Percentiles rank a stretch among this genome's conserved stretches.
Conservation (phyloP, 306 rosid species). For the Vicia faba region DNA sequence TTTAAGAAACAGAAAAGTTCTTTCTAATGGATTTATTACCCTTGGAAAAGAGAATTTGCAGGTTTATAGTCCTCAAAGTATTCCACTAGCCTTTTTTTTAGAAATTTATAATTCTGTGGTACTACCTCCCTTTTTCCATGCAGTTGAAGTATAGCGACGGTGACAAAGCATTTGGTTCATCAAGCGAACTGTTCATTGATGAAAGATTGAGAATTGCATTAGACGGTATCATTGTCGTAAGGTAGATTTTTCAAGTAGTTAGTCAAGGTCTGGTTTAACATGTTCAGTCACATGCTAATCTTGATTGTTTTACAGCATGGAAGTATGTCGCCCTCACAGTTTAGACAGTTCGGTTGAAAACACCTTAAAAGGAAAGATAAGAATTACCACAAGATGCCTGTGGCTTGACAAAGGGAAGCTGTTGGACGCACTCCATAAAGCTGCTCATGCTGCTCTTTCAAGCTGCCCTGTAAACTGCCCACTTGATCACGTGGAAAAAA, state of each 20-base stretch:
- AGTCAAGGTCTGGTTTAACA: constrained; percentile 25
- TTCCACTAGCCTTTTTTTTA: constrained; percentile 17
- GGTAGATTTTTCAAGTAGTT: constrained; percentile 53
- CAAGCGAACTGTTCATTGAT: constrained; percentile 81
- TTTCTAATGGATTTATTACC: constrained; percentile 84
- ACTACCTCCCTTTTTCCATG: constrained; percentile 34
- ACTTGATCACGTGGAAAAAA: constrained; percentile 80
- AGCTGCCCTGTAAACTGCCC: constrained; percentile 91
- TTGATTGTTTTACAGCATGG: constrained; percentile 69
- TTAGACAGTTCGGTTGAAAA: constrained; percentile 52
- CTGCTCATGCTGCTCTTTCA: constrained; percentile 89
- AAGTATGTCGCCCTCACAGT: constrained; percentile 75
- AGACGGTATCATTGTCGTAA: constrained; percentile 95
- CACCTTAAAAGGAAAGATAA: constrained; percentile 80
- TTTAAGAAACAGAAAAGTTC: constrained; percentile 83
- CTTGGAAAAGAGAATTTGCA: constrained; percentile 94
- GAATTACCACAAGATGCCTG: constrained; percentile 89
- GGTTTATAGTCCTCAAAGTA: constrained; percentile 52
- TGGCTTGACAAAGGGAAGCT: constrained; percentile 99
- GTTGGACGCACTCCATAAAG: constrained; percentile 88
- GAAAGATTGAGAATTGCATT: constrained; percentile 90
- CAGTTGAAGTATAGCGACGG: constrained; percentile 98
- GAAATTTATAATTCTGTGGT: constrained; percentile 19
- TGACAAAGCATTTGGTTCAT: constrained; percentile 96
- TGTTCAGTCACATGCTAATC: constrained; percentile 39